Evolutionary conservation across 78 protist species (phyloP).

Genomic region (Chrysochromulina tobinii): DNA sequence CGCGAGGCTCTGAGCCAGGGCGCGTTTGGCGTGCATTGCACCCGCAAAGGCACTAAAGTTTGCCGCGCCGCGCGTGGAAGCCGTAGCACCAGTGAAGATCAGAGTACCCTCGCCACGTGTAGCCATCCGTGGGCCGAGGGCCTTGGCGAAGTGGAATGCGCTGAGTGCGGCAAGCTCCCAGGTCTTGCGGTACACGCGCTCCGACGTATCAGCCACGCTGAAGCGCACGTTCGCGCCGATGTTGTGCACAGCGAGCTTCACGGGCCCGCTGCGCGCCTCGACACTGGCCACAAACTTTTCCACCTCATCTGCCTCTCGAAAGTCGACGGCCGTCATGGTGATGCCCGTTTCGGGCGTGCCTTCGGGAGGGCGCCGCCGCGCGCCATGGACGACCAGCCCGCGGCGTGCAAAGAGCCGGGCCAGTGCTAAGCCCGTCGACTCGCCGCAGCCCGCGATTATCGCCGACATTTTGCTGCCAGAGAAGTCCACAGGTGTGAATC

Average conservation of each 20-base stretch:
- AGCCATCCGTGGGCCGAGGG: not conserved
- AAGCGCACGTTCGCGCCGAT: not conserved
- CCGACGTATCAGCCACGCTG: not conserved
- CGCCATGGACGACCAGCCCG: not conserved
- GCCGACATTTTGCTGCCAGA: not conserved
- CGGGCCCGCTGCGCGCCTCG: not conserved
- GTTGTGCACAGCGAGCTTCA: not conserved
- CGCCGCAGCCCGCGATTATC: not conserved
- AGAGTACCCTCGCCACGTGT: not conserved
- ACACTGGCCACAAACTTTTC: not conserved
- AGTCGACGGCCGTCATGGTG: not conserved
- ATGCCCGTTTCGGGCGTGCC: not conserved
- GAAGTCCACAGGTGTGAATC: too few relatives aligned
- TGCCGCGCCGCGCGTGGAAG: not conserved
- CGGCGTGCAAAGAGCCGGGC: not conserved
- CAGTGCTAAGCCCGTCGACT: not conserved
- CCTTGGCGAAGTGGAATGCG: not conserved
- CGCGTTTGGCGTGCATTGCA: constrained; percentile 1
- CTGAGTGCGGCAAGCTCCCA: constrained; percentile 5
- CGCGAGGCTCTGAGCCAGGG: not conserved
- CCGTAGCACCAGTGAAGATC: not conserved
- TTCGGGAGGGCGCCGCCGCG: not conserved
- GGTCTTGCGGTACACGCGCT: not conserved
- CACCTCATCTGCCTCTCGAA: not conserved
- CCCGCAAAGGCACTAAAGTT: not conserved